These are phyloP conservation scores for Lolium multiflorum DNA, from an alignment of 176 grass and related monocot species.

Conservation along the genomic window DNA sequence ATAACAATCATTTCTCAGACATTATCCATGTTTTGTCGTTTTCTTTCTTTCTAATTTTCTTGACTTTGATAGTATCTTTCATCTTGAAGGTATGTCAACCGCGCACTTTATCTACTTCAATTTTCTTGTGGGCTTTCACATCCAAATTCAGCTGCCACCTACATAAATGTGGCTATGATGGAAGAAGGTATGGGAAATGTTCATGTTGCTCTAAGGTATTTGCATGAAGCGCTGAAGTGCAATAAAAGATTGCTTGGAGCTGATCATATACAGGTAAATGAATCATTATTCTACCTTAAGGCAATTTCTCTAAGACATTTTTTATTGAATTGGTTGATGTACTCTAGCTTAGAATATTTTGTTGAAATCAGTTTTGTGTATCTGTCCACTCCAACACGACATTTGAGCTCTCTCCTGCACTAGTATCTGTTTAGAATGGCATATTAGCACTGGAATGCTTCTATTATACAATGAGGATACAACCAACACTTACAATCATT, in stretches of 20 bases:
- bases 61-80: conserved; percentile 40
- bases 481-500: conserved; percentile 10
- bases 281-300: conserved; percentile 14
- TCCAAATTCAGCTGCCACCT: conserved; percentile 99
- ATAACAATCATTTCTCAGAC: conserved; percentile 30
- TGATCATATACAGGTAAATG: conserved; percentile 97
- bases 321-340: neutral
- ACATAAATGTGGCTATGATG: conserved; percentile 99
- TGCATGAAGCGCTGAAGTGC: conserved; percentile 99
- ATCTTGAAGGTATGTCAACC: conserved; percentile 89
- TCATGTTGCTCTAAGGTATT: conserved; percentile 93
- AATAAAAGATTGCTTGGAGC: conserved; percentile 95
- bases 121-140: conserved; percentile 97
- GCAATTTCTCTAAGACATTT: conserved; percentile 11
- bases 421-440: neutral
- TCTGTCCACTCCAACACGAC: neutral
- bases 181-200: conserved; percentile 99
- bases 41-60: conserved; percentile 6
- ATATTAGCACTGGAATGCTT: neutral
- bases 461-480: neutral
- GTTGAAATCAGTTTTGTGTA: neutral
- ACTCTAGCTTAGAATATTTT: neutral
- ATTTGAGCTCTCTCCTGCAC: conserved; percentile 15
- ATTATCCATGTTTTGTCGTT: conserved; percentile 25
- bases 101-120: conserved; percentile 96